Evolutionary conservation across 2,329 filamentous ascomycete species (phyloP), one percentile per base, ranked within the genome.

Genomic region (Ophiostoma pallidulum): DNA sequence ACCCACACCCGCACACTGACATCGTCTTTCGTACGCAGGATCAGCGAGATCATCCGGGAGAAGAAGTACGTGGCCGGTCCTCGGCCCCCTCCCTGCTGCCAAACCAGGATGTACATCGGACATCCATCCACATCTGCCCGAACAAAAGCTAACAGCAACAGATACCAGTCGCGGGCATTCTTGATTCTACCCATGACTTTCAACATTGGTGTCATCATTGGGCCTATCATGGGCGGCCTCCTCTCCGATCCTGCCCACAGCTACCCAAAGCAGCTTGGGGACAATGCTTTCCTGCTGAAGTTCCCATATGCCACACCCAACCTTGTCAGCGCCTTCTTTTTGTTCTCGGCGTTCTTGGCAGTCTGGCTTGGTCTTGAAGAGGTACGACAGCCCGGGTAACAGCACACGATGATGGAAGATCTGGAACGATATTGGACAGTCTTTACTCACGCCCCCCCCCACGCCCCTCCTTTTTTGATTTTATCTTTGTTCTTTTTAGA

Each of bases 111-210:
- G n/a, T n/a, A n/a, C n/a, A n/a, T n/a, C n/a, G n/a, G n/a, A n/a
- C n/a, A n/a, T n/a, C n/a, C n/a, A n/a, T n/a, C n/a, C n/a, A n/a
- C n/a, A n/a, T n/a, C n/a, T n/a, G n/a, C n/a, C n/a, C n/a, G n/a
- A n/a, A n/a, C n/a, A n/a, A n/a, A n/a, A n/a, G n/a, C 35, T 46
- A n/a, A 45, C 16, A 31, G 8, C 14, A 40, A n/a, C 26, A 67
- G 65, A 50, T 68, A 66, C 40, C 65, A 71, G 41, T 66, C 67
- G 0, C 56, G 66, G 4, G 68, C 68, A 1, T 71, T 71, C 39
- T 49, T 70, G 13, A 54, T 70, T n/a, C 51, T 71, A 26, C 68
- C 68, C 2, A 87, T 88, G 80, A 85, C 80, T 19, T 87, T 84
- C 63, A 89, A 88, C 54, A 71, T 80, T 18, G 78, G 77, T 12